Conservation (phyloP, 2,329 filamentous ascomycete species). For the Didymella keratinophila region DNA sequence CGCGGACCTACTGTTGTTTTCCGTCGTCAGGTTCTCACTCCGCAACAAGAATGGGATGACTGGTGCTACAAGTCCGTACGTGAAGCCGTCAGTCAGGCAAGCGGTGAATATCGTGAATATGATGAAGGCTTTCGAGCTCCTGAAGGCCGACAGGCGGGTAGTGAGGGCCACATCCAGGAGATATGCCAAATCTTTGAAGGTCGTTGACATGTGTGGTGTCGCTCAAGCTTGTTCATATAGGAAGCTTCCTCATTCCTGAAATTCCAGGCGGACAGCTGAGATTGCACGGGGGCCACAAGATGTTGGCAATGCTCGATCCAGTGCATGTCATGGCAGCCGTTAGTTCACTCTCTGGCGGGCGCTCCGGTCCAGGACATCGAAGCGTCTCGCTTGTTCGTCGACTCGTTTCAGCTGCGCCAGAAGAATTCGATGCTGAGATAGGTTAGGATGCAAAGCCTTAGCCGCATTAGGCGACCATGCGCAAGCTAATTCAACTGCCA, state of each 20-base stretch:
- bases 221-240: neutral
- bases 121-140: constrained; percentile 22
- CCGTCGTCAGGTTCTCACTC: constrained; percentile 9
- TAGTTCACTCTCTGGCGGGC: neutral
- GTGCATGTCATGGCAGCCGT: neutral
- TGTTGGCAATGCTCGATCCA: neutral
- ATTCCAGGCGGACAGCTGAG: neutral
- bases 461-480: neutral
- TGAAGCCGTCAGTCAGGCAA: constrained; percentile 24
- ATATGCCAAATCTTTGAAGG: neutral
- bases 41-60: constrained; percentile 25
- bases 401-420: constrained; percentile 5
- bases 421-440: neutral
- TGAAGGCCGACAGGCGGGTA: constrained; percentile 9
- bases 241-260: neutral
- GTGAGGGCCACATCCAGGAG: neutral
- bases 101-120: constrained; percentile 27
- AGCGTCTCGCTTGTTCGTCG: neutral
- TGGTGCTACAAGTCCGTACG: constrained; percentile 23
- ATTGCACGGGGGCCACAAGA: neutral
- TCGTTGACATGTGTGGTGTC: neutral
- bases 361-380: neutral
- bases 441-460: neutral
- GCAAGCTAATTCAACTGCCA: neutral
- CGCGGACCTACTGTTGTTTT: neutral